Conservation (phyloP, 768 basidiomycete species). For the Podaxis sp. region DNA sequence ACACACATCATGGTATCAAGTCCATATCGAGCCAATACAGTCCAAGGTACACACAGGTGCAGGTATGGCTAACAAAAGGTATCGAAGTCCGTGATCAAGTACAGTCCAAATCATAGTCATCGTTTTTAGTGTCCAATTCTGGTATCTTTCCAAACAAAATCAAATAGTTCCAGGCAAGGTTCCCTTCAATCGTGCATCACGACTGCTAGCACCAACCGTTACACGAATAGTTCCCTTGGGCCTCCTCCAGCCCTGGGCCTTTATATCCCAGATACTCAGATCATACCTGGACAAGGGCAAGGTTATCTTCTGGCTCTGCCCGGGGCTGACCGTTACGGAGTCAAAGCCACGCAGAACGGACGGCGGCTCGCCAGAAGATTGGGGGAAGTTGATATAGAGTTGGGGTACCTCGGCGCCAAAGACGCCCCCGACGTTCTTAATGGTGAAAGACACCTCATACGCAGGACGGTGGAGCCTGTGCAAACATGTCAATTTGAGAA, state of each 20-base stretch:
- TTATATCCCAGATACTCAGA: conserved; percentile 74
- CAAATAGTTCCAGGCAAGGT: conserved; percentile 23
- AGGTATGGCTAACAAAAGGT: not conserved
- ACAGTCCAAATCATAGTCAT: not conserved
- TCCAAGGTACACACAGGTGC: not conserved
- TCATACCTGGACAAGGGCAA: conserved; percentile 69
- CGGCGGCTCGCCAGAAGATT: conserved; percentile 66
- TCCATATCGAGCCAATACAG: no score
- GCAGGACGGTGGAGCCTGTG: conserved; percentile 66
- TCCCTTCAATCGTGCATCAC: conserved; percentile 55
- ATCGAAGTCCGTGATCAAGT: not conserved
- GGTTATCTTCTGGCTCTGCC: conserved; percentile 42
- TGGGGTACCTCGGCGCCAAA: conserved; percentile 70
- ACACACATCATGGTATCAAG: not conserved
- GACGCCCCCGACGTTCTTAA: conserved; percentile 61
- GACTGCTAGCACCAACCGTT: conserved; percentile 67
- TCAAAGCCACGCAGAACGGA: conserved; percentile 71
- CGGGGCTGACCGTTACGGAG: conserved; percentile 48
- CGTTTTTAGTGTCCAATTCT: not conserved
- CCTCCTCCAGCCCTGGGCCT: conserved; percentile 70
- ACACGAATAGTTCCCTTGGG: conserved; percentile 63
- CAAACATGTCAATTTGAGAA: not conserved
- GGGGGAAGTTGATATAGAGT: conserved; percentile 69
- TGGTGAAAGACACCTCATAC: conserved; percentile 58
- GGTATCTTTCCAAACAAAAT: not conserved